Percentiles rank a stretch among this genome's conserved stretches.
Evolutionary conservation across 768 basidiomycete species (phyloP).

Genomic region (Holtermannia corniformis): DNA sequence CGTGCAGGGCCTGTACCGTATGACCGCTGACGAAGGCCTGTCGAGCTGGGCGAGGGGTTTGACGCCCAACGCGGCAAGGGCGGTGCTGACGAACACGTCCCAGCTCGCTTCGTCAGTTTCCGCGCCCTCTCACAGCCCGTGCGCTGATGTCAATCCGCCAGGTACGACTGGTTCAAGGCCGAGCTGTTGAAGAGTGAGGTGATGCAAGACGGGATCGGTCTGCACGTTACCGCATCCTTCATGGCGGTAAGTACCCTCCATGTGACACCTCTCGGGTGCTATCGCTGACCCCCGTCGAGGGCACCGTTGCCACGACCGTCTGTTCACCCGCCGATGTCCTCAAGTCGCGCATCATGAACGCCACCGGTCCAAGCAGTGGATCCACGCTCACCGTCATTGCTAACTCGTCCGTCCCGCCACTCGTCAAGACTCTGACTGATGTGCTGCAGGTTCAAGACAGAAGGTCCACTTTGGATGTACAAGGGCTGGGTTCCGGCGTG

Average conservation of each 20-base stretch:
- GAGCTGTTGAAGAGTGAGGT: slow-evolving; percentile 62
- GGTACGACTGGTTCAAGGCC: slow-evolving; percentile 86
- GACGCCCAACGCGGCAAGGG: slow-evolving; percentile 75
- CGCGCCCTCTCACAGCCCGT: background rate
- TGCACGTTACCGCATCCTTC: slow-evolving; percentile 78
- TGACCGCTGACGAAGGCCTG: slow-evolving; percentile 76
- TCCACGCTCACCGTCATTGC: slow-evolving; percentile 23
- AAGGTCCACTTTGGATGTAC: slow-evolving; percentile 36
- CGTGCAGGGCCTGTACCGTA: slow-evolving; percentile 80
- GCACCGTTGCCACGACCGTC: slow-evolving; percentile 32
- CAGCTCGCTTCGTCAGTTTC: slow-evolving; percentile 72
- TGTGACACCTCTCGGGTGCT: too few relatives aligned
- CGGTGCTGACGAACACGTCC: slow-evolving; percentile 81
- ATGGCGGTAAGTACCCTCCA: slow-evolving; percentile 57
- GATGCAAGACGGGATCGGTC: slow-evolving; percentile 70
- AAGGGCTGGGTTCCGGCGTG: slow-evolving; percentile 38
- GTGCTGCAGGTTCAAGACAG: slow-evolving; percentile 17
- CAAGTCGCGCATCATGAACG: slow-evolving; percentile 35
- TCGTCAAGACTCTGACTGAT: background rate
- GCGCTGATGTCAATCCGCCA: slow-evolving; percentile 27
- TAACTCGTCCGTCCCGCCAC: slow-evolving; percentile 14
- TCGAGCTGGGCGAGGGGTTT: slow-evolving; percentile 68
- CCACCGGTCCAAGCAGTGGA: slow-evolving; percentile 24
- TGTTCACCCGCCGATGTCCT: slow-evolving; percentile 38
- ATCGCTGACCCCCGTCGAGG: slow-evolving; percentile 4